phyloP scores from a whole-genome alignment of 768 basidiomycete species.

The Russula earlei region DNA sequence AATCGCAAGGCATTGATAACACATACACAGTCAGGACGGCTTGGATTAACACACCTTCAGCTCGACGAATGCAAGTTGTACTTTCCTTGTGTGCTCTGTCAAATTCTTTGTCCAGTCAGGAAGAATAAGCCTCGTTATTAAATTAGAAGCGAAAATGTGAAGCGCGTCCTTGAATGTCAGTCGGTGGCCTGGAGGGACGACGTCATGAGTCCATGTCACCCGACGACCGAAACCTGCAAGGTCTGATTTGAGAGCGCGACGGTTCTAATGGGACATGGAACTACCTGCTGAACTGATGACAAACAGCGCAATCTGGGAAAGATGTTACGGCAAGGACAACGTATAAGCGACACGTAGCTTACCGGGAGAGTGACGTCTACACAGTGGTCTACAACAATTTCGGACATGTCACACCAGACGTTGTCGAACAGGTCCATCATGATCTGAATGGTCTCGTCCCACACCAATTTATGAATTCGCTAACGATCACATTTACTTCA shows the following conservation, averaged over 20 bases:
- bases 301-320: slow-evolving; percentile 40
- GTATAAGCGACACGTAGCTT: slow-evolving; percentile 4
- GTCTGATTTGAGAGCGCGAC: neutral
- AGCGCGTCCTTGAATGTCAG: slow-evolving; percentile 43
- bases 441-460: slow-evolving; percentile 30
- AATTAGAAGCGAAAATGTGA: slow-evolving; percentile 32
- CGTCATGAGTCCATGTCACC: slow-evolving; percentile 40
- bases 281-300: slow-evolving; percentile 42
- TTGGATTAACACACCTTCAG: slow-evolving; percentile 28
- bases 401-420: slow-evolving; percentile 38
- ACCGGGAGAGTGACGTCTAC: slow-evolving; percentile 48
- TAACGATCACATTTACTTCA: slow-evolving; percentile 4
- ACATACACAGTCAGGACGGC: neutral
- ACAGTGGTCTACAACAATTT: slow-evolving; percentile 36
- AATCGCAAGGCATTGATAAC: neutral
- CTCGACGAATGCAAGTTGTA: slow-evolving; percentile 35
- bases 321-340: neutral
- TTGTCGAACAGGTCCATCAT: slow-evolving; percentile 29
- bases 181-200: slow-evolving; percentile 34
- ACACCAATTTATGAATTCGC: slow-evolving; percentile 32
- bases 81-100: slow-evolving; percentile 27
- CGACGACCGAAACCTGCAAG: slow-evolving; percentile 41
- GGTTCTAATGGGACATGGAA: too few species aligned
- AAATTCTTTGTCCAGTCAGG: slow-evolving; percentile 34
- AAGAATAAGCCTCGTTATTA: slow-evolving; percentile 31